Evolutionary conservation across 257 asterid genomes (phyloP).

Genomic region (Nicotiana knightiana): DNA sequence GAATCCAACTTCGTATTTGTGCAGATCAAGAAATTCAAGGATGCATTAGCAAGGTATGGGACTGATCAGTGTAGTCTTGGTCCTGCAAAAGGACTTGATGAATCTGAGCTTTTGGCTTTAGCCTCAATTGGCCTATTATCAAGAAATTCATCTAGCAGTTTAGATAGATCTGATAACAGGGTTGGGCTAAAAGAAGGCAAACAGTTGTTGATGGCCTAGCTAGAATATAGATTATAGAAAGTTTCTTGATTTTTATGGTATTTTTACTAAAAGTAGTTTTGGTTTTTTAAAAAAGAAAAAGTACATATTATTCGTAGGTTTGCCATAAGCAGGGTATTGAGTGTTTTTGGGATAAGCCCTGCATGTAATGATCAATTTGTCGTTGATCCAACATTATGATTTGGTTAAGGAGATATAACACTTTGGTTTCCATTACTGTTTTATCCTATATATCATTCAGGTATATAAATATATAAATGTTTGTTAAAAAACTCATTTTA

Average conservation of each 20-base stretch:
- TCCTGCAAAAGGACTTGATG: slow-evolving; percentile 67
- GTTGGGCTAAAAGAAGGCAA: slow-evolving; percentile 25
- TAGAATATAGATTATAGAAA: slow-evolving; percentile 10
- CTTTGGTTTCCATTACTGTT: too few species aligned
- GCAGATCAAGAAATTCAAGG: slow-evolving; percentile 87
- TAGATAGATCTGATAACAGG: neutral
- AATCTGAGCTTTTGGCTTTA: slow-evolving; percentile 57
- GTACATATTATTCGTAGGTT: slow-evolving; percentile 23
- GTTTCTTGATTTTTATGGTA: neutral
- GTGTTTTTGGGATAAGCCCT: slow-evolving; percentile 39
- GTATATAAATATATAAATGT: too few species aligned
- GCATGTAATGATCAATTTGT: slow-evolving; percentile 23
- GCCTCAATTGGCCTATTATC: slow-evolving; percentile 46
- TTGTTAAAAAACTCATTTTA: too few species aligned
- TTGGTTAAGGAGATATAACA: neutral
- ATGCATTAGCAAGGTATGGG: slow-evolving; percentile 71
- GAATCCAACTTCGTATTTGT: neutral
- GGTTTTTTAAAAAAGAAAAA: neutral
- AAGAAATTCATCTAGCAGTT: slow-evolving; percentile 11
- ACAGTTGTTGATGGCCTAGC: slow-evolving; percentile 43
- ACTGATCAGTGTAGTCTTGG: slow-evolving; percentile 44
- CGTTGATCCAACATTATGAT: neutral
- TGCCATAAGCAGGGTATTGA: slow-evolving; percentile 37
- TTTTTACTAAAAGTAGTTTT: neutral
- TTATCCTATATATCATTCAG: too few species aligned